Conservation (phyloP, 2,329 filamentous ascomycete genomes). For the Aspergillus sp. region DNA sequence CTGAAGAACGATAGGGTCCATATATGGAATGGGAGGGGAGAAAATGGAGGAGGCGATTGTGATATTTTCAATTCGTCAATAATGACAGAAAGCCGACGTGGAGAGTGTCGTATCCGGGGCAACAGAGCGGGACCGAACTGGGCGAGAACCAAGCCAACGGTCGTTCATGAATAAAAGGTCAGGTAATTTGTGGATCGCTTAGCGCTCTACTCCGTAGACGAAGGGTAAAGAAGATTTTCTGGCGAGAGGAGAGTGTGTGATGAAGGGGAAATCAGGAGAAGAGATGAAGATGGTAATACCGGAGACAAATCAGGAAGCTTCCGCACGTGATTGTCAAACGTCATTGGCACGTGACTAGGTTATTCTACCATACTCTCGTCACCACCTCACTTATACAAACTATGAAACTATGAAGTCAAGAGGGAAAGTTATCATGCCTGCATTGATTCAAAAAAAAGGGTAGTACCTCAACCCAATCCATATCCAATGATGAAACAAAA, state of each 20-base stretch:
- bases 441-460: constrained; percentile 10
- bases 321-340: neutral
- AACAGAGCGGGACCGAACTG: constrained; percentile 29
- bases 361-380: neutral
- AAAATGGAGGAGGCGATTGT: neutral
- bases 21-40: neutral
- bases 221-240: neutral
- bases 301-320: neutral
- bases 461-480: neutral
- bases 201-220: neutral
- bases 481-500: constrained; percentile 5
- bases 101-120: constrained; percentile 36
- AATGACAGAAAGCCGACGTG: constrained; percentile 12
- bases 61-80: constrained; percentile 13
- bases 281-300: neutral
- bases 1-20: neutral
- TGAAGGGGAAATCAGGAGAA: neutral
- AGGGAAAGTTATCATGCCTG: constrained; percentile 5
- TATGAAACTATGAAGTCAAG: too few species aligned
- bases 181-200: neutral
- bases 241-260: too few species aligned
- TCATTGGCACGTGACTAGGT: neutral
- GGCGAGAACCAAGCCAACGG: neutral
- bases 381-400: too few species aligned
- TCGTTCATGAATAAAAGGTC: too few species aligned